These are phyloP conservation scores for Clavulina sp. DNA, from an alignment of 768 basidiomycete genomes.

Conservation along the genomic window DNA sequence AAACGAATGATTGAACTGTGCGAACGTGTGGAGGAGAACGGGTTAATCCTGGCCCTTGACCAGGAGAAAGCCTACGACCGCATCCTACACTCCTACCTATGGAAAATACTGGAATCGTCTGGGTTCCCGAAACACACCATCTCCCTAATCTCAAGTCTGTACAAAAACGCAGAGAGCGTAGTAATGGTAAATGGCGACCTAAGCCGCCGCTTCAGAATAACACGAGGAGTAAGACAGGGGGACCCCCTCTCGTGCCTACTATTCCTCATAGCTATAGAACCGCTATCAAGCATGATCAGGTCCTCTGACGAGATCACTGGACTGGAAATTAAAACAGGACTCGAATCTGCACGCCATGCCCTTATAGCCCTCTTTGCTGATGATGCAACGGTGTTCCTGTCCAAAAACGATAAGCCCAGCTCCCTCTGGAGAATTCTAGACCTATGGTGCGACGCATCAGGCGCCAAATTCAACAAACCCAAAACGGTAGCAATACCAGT, in stretches of 20 bases:
- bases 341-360: background rate
- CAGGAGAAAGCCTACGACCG: slow-evolving; percentile 15
- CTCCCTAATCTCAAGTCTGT: slow-evolving; percentile 12
- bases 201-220: slow-evolving; percentile 1
- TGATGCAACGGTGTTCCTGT: slow-evolving; percentile 16
- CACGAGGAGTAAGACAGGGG: slow-evolving; percentile 14
- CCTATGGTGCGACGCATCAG: slow-evolving; percentile 15
- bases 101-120: slow-evolving; percentile 5
- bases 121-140: slow-evolving; percentile 12
- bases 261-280: slow-evolving; percentile 15
- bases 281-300: slow-evolving; percentile 6
- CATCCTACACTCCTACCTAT: slow-evolving; percentile 13
- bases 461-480: slow-evolving; percentile 14
- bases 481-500: slow-evolving; percentile 16
- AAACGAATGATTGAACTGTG: slow-evolving; percentile 9
- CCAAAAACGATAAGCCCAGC: slow-evolving; percentile 9
- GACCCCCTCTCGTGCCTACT: slow-evolving; percentile 15
- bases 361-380: slow-evolving; percentile 11
- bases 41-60: slow-evolving; percentile 7
- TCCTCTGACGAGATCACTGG: background rate
- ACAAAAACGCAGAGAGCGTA: slow-evolving; percentile 9
- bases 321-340: background rate
- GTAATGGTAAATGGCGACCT: slow-evolving; percentile 11
- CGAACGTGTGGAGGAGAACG: slow-evolving; percentile 12
- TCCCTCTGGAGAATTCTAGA: slow-evolving; percentile 10